phyloP scores from a whole-genome alignment of 345 rosid genomes.

The Ceriops zippeliana region DNA sequence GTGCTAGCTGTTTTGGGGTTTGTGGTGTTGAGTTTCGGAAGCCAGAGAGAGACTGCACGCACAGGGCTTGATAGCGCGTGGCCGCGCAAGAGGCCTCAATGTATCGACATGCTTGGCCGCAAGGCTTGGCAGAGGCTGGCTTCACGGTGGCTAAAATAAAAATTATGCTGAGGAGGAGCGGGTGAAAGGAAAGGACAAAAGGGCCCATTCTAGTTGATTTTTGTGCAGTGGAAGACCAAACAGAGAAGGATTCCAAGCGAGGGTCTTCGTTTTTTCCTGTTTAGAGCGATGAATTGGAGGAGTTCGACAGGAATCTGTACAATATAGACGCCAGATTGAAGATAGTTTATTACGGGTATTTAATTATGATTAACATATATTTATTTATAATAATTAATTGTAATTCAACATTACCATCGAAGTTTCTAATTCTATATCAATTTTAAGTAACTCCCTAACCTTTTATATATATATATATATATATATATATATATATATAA shows the following conservation, averaged over 20 bases:
- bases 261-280: too few species aligned
- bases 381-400: too few species aligned
- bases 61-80: conserved; percentile 53
- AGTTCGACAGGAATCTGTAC: conserved; percentile 2
- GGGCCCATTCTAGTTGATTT: conserved; percentile 25
- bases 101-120: conserved; percentile 17
- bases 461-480: too few species aligned
- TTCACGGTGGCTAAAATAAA: conserved; percentile 9
- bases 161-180: conserved; percentile 14
- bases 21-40: conserved; percentile 35
- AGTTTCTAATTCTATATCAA: too few species aligned
- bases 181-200: conserved; percentile 2
- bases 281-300: not conserved
- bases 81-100: conserved; percentile 47
- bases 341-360: too few species aligned
- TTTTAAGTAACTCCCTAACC: too few species aligned
- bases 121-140: conserved; percentile 8
- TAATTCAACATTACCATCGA: too few species aligned
- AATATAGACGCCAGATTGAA: not conserved
- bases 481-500: too few species aligned
- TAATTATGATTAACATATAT: too few species aligned
- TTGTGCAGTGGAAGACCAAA: not conserved
- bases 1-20: conserved; percentile 56
- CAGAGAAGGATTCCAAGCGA: too few species aligned
- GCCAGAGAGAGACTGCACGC: conserved; percentile 48